A percentile compares a stretch with the other conserved stretches of the same genome.
Evolutionary conservation across 257 asterid genomes (phyloP).

Genomic region (Avicennia marina): DNA sequence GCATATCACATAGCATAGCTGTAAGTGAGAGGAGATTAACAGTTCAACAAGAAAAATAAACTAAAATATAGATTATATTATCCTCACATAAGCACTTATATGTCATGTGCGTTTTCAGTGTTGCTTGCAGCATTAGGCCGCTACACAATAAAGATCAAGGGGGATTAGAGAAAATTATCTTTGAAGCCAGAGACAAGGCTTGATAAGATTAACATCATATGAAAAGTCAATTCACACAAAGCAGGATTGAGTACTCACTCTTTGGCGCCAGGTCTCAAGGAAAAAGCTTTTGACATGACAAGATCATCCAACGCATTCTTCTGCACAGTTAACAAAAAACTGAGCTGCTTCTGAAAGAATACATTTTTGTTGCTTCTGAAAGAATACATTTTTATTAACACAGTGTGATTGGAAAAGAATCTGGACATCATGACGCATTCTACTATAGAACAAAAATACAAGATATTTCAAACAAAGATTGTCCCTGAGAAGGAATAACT

Average conservation of each 20-base stretch:
- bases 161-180: neutral
- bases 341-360: conserved; percentile 23
- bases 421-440: too few relatives aligned
- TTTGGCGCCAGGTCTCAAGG: conserved; percentile 81
- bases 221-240: conserved; percentile 4
- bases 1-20: neutral
- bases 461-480: neutral
- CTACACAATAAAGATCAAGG: too few relatives aligned
- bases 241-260: conserved; percentile 52
- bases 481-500: conserved; percentile 1
- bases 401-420: too few relatives aligned
- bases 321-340: conserved; percentile 49
- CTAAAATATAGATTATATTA: neutral
- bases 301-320: conserved; percentile 83
- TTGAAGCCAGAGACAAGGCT: conserved; percentile 2
- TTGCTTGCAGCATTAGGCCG: neutral
- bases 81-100: neutral
- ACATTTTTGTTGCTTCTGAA: conserved; percentile 21
- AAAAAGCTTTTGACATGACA: conserved; percentile 54
- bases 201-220: conserved; percentile 4
- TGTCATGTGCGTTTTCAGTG: neutral
- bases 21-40: neutral
- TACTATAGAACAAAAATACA: neutral
- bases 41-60: neutral
- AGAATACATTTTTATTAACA: conserved; percentile 8